phyloP scores from a whole-genome alignment of 2,329 filamentous ascomycete species.

The Nectriaceae sp. region DNA sequence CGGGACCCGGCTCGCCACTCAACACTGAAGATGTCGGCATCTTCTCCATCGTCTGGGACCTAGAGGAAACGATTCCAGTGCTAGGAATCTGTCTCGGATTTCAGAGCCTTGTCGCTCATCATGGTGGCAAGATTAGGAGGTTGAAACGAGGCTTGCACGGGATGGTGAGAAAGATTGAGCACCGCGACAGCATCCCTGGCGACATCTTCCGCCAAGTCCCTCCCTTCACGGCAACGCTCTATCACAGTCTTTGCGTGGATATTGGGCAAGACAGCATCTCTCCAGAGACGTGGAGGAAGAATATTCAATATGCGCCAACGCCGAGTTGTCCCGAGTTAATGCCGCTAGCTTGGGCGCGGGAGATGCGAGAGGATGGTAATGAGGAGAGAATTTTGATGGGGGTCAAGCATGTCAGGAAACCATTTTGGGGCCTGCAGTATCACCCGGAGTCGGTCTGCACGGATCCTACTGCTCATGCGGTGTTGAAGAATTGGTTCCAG shows the following conservation, averaged over 20 bases:
- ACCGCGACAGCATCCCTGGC: constrained; percentile 38
- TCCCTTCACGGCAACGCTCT: constrained; percentile 71
- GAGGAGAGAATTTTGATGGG: constrained; percentile 72
- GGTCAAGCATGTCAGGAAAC: constrained; percentile 65
- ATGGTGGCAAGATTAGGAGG: constrained; percentile 66
- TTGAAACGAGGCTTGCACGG: constrained; percentile 79
- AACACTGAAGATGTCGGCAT: constrained; percentile 77
- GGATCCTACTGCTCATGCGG: constrained; percentile 60
- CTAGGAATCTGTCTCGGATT: constrained; percentile 90
- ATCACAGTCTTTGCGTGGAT: constrained; percentile 66
- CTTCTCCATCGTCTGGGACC: constrained; percentile 74
- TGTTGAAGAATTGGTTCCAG: constrained; percentile 77
- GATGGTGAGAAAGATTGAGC: constrained; percentile 70
- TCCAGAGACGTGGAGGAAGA: constrained; percentile 36
- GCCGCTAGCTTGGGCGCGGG: constrained; percentile 65
- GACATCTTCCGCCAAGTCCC: constrained; percentile 68
- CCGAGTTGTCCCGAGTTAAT: constrained; percentile 43
- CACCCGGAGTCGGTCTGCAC: constrained; percentile 91
- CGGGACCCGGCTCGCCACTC: constrained; percentile 82
- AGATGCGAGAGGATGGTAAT: constrained; percentile 38
- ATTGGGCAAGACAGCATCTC: constrained; percentile 49
- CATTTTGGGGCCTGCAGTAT: constrained; percentile 88
- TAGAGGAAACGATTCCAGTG: constrained; percentile 69
- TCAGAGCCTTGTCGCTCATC: constrained; percentile 73
- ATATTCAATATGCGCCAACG: constrained; percentile 43